Evolutionary conservation across 306 rosid species (phyloP).

Genomic region (Cicer chorassanicum): DNA sequence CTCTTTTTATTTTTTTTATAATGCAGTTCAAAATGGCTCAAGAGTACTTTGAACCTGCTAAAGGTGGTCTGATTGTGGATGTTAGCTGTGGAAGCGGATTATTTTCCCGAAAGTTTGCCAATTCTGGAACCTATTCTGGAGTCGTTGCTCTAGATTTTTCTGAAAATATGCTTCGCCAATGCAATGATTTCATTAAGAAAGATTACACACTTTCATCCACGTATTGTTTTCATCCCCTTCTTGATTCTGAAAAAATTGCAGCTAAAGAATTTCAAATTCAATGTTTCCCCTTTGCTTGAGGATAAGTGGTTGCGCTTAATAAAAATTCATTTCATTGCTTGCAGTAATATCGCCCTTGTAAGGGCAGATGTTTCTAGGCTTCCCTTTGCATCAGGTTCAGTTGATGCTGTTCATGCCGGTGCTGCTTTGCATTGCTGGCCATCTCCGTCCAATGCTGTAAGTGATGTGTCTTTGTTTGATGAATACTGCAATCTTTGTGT

Average conservation of each 20-base stretch:
- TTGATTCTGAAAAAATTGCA: slow-evolving; percentile 17
- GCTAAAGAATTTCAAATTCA: slow-evolving; percentile 24
- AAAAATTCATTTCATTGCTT: slow-evolving; percentile 46
- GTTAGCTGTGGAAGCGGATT: slow-evolving; percentile 95
- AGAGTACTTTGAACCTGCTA: slow-evolving; percentile 72
- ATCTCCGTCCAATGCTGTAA: slow-evolving; percentile 94
- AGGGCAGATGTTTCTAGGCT: slow-evolving; percentile 98
- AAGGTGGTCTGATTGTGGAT: slow-evolving; percentile 85
- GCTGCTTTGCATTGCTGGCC: slow-evolving; percentile 99
- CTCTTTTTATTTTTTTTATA: slow-evolving; percentile 13
- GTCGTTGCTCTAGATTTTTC: slow-evolving; percentile 91
- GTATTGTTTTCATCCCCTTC: slow-evolving; percentile 48
- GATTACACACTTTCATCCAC: slow-evolving; percentile 60
- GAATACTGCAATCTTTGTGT: slow-evolving; percentile 27
- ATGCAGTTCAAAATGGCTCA: slow-evolving; percentile 90
- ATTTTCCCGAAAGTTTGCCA: slow-evolving; percentile 83
- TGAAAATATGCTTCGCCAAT: slow-evolving; percentile 91
- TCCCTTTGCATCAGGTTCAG: slow-evolving; percentile 82
- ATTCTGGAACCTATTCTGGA: slow-evolving; percentile 72
- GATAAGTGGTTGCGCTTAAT: slow-evolving; percentile 27
- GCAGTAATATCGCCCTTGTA: slow-evolving; percentile 94
- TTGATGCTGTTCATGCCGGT: slow-evolving; percentile 95
- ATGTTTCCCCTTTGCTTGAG: neutral
- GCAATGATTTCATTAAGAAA: slow-evolving; percentile 80
- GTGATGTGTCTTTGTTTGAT: slow-evolving; percentile 43